A percentile compares a stretch with the other conserved stretches of the same genome.
Evolutionary conservation across 2,329 filamentous ascomycete genomes (phyloP).

Genomic region (Corynespora cassiicola): DNA sequence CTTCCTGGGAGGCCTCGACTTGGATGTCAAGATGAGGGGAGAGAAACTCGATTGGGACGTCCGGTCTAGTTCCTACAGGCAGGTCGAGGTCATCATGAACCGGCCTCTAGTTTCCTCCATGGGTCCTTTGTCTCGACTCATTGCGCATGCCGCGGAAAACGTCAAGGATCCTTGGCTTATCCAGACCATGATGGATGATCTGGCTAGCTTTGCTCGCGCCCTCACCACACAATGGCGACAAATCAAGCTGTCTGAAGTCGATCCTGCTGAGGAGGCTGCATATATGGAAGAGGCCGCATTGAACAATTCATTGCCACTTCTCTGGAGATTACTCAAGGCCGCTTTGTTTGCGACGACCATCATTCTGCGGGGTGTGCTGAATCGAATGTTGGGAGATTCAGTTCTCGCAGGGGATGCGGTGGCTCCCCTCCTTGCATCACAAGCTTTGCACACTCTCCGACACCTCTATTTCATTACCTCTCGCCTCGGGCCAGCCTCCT

Average conservation of each 20-base stretch:
- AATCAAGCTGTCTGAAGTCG: conserved; percentile 75
- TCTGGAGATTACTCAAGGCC: conserved; percentile 79
- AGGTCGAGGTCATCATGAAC: conserved; percentile 64
- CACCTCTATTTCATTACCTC: conserved; percentile 84
- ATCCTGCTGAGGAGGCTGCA: conserved; percentile 69
- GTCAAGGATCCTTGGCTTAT: conserved; percentile 58
- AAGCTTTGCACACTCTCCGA: conserved; percentile 75
- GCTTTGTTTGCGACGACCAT: conserved; percentile 78
- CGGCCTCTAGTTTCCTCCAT: conserved; percentile 70
- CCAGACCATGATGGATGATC: conserved; percentile 64
- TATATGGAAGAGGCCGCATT: conserved; percentile 71
- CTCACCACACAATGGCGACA: conserved; percentile 76
- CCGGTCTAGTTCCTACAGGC: conserved; percentile 65
- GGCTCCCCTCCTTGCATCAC: conserved; percentile 72
- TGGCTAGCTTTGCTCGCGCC: conserved; percentile 71
- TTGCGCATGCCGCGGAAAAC: conserved; percentile 68
- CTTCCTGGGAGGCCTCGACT: conserved; percentile 73
- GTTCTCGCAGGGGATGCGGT: conserved; percentile 61
- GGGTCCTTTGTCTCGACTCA: conserved; percentile 70
- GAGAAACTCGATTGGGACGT: conserved; percentile 69
- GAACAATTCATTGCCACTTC: conserved; percentile 69
- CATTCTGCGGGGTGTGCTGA: conserved; percentile 75
- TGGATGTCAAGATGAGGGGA: conserved; percentile 66
- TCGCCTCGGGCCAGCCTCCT: conserved; percentile 73
- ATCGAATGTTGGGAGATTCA: conserved; percentile 66